phyloP scores from a whole-genome alignment of 345 rosid genomes.

The Pugionium cornutum region DNA sequence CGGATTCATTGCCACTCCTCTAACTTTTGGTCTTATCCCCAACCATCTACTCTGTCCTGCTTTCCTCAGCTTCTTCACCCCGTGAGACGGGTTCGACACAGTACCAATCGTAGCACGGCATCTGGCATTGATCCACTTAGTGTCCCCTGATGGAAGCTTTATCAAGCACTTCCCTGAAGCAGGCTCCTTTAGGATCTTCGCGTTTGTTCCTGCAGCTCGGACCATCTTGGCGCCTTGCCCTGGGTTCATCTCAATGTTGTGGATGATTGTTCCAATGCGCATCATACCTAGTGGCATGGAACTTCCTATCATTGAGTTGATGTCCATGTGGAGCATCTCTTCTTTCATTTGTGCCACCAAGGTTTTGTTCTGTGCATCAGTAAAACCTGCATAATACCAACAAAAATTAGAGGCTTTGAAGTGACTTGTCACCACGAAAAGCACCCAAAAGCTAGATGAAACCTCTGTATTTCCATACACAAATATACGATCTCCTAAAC shows the following conservation, averaged over 20 bases:
- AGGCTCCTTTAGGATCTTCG: constrained; percentile 86
- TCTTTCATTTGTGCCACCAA: constrained; percentile 57
- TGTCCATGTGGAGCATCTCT: constrained; percentile 67
- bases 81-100: constrained; percentile 72
- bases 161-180: constrained; percentile 50
- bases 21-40: constrained; percentile 76
- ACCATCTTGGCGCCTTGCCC: constrained; percentile 88
- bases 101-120: constrained; percentile 77
- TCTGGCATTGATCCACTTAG: constrained; percentile 61
- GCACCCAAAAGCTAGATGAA: constrained; percentile 16
- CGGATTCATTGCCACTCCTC: constrained; percentile 90
- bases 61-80: constrained; percentile 64
- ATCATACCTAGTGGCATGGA: constrained; percentile 80
- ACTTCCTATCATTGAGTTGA: constrained; percentile 81
- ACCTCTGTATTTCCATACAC: constrained; percentile 4
- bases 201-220: constrained; percentile 78
- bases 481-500: background rate
- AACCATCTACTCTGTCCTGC: constrained; percentile 88
- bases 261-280: constrained; percentile 90
- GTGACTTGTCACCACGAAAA: background rate
- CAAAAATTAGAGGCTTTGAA: constrained; percentile 9
- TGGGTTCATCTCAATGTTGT: constrained; percentile 85
- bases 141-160: constrained; percentile 70
- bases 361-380: constrained; percentile 45
- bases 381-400: constrained; percentile 30